Conservation (phyloP, 2,329 filamentous ascomycete genomes). For the Amesomyces nigricolor region DNA sequence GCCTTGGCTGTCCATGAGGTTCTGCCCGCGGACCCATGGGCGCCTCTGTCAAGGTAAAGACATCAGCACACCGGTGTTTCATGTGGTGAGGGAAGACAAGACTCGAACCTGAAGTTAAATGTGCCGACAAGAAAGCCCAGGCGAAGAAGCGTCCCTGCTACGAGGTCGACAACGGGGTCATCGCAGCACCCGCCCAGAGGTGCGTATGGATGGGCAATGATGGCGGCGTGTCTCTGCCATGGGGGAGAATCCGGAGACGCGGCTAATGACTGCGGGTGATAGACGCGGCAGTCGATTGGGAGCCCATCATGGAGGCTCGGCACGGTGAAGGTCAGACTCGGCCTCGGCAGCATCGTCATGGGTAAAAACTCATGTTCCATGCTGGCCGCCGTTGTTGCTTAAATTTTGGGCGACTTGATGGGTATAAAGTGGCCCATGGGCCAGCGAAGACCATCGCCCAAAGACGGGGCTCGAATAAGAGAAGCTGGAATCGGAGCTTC, state of each 20-base stretch:
- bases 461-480: too few species aligned
- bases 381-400: background rate
- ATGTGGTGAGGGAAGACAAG: background rate
- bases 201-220: constrained; percentile 88
- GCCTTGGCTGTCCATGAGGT: constrained; percentile 84
- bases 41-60: constrained; percentile 54
- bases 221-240: constrained; percentile 48
- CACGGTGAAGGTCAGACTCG: constrained; percentile 64
- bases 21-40: constrained; percentile 63
- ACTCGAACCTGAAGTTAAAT: constrained; percentile 77
- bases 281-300: constrained; percentile 74
- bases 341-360: constrained; percentile 46
- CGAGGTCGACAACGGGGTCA: constrained; percentile 67
- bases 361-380: background rate
- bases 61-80: constrained; percentile 3
- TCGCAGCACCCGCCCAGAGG: constrained; percentile 81
- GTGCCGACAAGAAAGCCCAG: constrained; percentile 72
- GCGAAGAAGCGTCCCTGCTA: constrained; percentile 59
- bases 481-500: too few species aligned
- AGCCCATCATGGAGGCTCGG: constrained; percentile 78
- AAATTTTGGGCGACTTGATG: background rate
- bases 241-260: constrained; percentile 30
- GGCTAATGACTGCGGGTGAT: constrained; percentile 55
- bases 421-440: background rate
- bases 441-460: background rate